phyloP scores from a whole-genome alignment of 2,329 filamentous ascomycete species.

The Rugonectria rugulosa region DNA sequence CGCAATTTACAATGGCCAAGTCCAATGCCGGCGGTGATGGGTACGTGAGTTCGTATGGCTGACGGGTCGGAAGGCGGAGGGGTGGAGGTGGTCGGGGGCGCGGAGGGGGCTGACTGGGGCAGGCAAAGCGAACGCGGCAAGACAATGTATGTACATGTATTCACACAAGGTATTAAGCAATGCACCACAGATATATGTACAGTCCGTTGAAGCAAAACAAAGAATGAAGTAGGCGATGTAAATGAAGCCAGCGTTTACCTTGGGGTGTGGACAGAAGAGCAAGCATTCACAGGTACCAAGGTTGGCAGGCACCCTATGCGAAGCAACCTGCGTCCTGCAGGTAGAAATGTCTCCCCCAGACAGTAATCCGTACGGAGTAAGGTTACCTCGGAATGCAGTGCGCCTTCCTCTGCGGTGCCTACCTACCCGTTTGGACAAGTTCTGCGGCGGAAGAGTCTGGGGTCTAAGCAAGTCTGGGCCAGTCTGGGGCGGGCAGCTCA shows the following conservation, averaged over 20 bases:
- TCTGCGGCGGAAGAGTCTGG: constrained; percentile 14
- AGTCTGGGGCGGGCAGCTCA: neutral
- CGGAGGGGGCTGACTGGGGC: constrained; percentile 18
- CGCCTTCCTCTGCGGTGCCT: neutral
- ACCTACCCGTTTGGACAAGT: constrained; percentile 18
- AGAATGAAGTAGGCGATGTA: too few relatives aligned
- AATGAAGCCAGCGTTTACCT: too few relatives aligned
- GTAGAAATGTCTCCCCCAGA: neutral
- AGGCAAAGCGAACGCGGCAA: constrained; percentile 8
- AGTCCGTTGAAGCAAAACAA: too few relatives aligned
- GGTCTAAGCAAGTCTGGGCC: constrained; percentile 11
- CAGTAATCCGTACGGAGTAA: too few relatives aligned
- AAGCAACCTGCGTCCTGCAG: too few relatives aligned
- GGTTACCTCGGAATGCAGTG: neutral
- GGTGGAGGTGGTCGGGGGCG: constrained; percentile 19
- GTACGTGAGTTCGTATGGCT: neutral
- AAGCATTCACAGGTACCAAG: too few relatives aligned
- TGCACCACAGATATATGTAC: too few relatives aligned
- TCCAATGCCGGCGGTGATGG: constrained; percentile 1
- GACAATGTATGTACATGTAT: too few relatives aligned
- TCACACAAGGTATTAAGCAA: too few relatives aligned
- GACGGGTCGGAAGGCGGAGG: constrained; percentile 11
- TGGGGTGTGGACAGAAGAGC: too few relatives aligned
- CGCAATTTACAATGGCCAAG: constrained; percentile 1
- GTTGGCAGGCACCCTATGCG: too few relatives aligned